These are phyloP conservation scores for Clarireedia sp. DNA, from an alignment of 2,329 filamentous ascomycete genomes.

Conservation along the genomic window DNA sequence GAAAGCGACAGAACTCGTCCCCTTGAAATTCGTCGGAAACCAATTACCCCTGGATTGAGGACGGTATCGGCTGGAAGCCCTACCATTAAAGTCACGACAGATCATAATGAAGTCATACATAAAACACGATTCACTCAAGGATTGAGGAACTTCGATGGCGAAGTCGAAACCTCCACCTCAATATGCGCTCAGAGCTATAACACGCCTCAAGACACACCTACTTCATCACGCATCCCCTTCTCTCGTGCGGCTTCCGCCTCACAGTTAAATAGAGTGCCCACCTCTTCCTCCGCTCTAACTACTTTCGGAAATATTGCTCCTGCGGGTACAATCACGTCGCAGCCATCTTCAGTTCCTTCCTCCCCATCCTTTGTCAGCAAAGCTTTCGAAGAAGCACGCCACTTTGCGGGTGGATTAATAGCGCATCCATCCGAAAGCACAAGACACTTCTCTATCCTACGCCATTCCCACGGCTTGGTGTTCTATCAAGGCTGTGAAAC, in stretches of 20 bases:
- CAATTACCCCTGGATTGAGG: background rate
- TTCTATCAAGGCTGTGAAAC: constrained; percentile 61
- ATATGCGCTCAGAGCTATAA: no score
- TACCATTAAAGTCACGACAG: background rate
- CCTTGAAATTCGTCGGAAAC: background rate
- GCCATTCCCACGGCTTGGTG: constrained; percentile 56
- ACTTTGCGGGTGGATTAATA: constrained; percentile 59
- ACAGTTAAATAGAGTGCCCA: background rate
- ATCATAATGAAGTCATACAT: background rate
- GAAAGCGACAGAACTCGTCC: background rate
- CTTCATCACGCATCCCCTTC: no score
- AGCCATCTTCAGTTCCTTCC: constrained; percentile 3
- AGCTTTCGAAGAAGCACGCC: constrained; percentile 44
- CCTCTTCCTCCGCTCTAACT: background rate
- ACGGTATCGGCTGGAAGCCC: background rate
- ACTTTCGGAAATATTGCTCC: background rate
- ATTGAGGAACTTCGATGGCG: background rate
- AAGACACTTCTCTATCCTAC: constrained; percentile 57
- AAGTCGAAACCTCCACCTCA: background rate
- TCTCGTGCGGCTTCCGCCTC: background rate
- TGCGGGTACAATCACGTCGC: background rate
- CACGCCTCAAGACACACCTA: no score
- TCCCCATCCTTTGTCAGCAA: constrained; percentile 16
- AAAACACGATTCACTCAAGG: background rate
- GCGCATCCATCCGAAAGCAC: constrained; percentile 56